Evolutionary conservation across 331 rosid genomes (phyloP).

Genomic region (Pyrus hybrid): DNA sequence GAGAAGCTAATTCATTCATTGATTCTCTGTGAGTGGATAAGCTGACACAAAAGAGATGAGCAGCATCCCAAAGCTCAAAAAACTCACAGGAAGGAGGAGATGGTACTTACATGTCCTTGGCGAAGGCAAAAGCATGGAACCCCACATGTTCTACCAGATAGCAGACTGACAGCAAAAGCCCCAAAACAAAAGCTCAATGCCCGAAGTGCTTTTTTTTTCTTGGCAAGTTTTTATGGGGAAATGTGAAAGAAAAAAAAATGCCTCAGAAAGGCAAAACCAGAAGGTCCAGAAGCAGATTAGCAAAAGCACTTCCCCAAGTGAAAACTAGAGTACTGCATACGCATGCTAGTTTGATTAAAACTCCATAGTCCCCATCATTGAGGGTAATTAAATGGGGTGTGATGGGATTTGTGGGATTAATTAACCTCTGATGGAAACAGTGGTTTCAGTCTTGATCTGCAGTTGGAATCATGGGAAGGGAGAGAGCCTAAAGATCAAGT

Average conservation of each 20-base stretch:
- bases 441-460: slow-evolving; percentile 35
- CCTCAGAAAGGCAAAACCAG: slow-evolving; percentile 26
- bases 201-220: slow-evolving; percentile 37
- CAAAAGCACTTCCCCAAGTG: slow-evolving; percentile 8
- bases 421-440: slow-evolving; percentile 15
- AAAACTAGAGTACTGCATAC: neutral
- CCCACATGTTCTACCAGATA: slow-evolving; percentile 55
- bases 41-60: slow-evolving; percentile 41
- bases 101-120: slow-evolving; percentile 32
- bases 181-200: slow-evolving; percentile 44
- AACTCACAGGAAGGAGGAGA: slow-evolving; percentile 35
- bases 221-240: slow-evolving; percentile 43
- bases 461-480: slow-evolving; percentile 42
- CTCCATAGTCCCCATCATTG: slow-evolving; percentile 1
- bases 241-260: slow-evolving; percentile 31
- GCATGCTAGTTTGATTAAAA: neutral
- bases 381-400: slow-evolving; percentile 1
- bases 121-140: slow-evolving; percentile 53
- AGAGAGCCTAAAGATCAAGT: slow-evolving; percentile 17
- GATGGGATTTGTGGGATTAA: slow-evolving; percentile 4
- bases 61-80: slow-evolving; percentile 45
- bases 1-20: slow-evolving; percentile 13
- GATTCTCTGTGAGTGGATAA: slow-evolving; percentile 31
- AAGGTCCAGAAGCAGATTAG: neutral
- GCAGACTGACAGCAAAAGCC: slow-evolving; percentile 26